Conservation (phyloP, 1,284 basidiomycete genomes). For the Apiotrichum sp. region DNA sequence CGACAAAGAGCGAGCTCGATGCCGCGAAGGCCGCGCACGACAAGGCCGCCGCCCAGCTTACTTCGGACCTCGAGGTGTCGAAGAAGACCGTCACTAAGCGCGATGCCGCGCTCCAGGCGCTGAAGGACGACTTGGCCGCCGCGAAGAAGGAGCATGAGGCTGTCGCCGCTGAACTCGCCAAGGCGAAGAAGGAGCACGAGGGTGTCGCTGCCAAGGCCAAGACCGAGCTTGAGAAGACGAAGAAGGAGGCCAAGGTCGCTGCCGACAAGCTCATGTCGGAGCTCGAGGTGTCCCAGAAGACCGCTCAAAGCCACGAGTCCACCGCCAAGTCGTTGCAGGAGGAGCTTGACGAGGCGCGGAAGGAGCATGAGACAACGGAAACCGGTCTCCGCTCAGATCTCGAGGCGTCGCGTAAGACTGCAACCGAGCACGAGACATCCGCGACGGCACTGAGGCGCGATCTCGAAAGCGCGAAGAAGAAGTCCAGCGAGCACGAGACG, state of each 20-base stretch:
- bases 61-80: conserved; percentile 1
- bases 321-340: conserved; percentile 1
- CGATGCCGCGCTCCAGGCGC: not conserved
- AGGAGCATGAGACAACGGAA: not conserved
- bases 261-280: not conserved
- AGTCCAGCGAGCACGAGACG: conserved; percentile 6
- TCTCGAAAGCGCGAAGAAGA: conserved; percentile 9
- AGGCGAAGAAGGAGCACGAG: conserved; percentile 2
- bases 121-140: conserved; percentile 4
- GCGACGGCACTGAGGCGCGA: conserved; percentile 4
- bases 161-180: not conserved
- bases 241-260: not conserved
- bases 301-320: conserved; percentile 2
- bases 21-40: conserved; percentile 2
- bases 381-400: conserved; percentile 1
- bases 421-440: conserved; percentile 4
- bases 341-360: conserved; percentile 1
- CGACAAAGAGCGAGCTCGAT: conserved; percentile 3
- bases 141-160: not conserved
- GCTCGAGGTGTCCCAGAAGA: conserved; percentile 1
- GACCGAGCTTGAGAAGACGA: not conserved
- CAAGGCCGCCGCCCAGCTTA: conserved; percentile 6
- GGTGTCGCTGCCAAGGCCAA: not conserved
- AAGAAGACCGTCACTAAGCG: not conserved
- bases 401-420: not conserved